Conservation (phyloP, 108 stramenopile species). For the Bacterosira constricta region DNA sequence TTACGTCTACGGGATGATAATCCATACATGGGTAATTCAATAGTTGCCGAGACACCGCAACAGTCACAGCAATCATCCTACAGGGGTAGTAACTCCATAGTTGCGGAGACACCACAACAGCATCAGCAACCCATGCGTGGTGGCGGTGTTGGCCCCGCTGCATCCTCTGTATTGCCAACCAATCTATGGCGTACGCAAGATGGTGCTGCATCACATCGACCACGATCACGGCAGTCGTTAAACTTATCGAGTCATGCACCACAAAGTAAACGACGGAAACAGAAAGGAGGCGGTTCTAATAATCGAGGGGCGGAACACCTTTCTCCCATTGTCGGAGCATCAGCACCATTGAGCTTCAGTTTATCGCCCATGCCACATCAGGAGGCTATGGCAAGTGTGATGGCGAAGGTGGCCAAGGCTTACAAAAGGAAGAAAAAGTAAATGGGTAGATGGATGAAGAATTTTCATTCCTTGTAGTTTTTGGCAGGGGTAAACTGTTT, state of each 20-base stretch:
- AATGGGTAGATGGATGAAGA: too few species aligned
- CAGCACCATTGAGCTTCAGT: slow-evolving; percentile 22
- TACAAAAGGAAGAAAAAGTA: slow-evolving; percentile 2
- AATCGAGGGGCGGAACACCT: not conserved
- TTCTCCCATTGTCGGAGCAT: slow-evolving; percentile 2
- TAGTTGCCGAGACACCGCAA: slow-evolving; percentile 29
- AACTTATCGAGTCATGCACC: not conserved
- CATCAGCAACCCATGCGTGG: not conserved
- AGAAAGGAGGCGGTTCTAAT: not conserved
- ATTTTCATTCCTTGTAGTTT: too few species aligned
- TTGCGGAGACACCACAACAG: slow-evolving; percentile 2
- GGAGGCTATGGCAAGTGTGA: not conserved
- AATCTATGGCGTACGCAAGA: slow-evolving; percentile 5
- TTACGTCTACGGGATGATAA: not conserved
- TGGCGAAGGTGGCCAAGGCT: slow-evolving; percentile 8
- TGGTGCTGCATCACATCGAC: not conserved
- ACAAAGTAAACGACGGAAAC: not conserved
- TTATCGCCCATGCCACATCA: slow-evolving; percentile 40
- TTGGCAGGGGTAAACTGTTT: too few species aligned
- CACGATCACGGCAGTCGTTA: slow-evolving; percentile 5
- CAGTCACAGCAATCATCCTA: slow-evolving; percentile 2
- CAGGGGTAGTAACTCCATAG: too few species aligned
- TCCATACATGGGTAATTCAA: not conserved
- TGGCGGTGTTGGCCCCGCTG: not conserved
- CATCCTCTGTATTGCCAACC: not conserved